Evolutionary conservation across 441 rosid species (phyloP).

Genomic region (Daphne laureola): DNA sequence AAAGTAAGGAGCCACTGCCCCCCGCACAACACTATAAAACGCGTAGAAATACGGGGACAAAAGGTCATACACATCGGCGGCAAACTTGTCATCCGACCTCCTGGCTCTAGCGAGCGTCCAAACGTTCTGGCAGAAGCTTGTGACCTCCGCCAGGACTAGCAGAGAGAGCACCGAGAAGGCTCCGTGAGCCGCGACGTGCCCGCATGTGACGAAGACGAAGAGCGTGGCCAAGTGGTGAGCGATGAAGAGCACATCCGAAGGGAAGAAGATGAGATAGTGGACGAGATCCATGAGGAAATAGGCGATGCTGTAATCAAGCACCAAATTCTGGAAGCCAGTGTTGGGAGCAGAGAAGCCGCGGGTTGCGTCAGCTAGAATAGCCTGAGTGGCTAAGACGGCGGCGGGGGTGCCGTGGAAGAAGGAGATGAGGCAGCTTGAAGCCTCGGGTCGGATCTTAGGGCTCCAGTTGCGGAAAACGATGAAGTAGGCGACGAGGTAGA

Average conservation of each 20-base stretch:
- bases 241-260: slow-evolving; percentile 67
- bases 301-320: slow-evolving; percentile 74
- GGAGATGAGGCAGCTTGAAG: slow-evolving; percentile 79
- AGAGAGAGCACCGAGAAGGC: slow-evolving; percentile 60
- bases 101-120: slow-evolving; percentile 68
- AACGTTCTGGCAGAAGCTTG: slow-evolving; percentile 79
- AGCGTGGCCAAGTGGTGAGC: slow-evolving; percentile 81
- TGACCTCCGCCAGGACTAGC: slow-evolving; percentile 68
- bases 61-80: slow-evolving; percentile 35
- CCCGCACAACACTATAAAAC: slow-evolving; percentile 59
- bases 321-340: slow-evolving; percentile 39
- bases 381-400: slow-evolving; percentile 39
- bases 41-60: slow-evolving; percentile 66
- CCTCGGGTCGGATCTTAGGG: slow-evolving; percentile 59
- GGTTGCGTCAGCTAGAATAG: slow-evolving; percentile 44
- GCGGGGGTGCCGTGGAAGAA: slow-evolving; percentile 74
- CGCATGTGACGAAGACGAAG: slow-evolving; percentile 79
- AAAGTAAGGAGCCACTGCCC: slow-evolving; percentile 53
- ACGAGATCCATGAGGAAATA: slow-evolving; percentile 73
- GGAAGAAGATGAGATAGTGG: slow-evolving; percentile 63
- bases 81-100: slow-evolving; percentile 36
- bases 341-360: slow-evolving; percentile 54
- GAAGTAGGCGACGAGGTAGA: slow-evolving; percentile 47
- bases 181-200: slow-evolving; percentile 60
- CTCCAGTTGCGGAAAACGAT: slow-evolving; percentile 58